Evolutionary conservation across 805 yeast species (phyloP), one percentile per base, ranked within the genome.

Genomic region (Cyberlindnera sargentensis): DNA sequence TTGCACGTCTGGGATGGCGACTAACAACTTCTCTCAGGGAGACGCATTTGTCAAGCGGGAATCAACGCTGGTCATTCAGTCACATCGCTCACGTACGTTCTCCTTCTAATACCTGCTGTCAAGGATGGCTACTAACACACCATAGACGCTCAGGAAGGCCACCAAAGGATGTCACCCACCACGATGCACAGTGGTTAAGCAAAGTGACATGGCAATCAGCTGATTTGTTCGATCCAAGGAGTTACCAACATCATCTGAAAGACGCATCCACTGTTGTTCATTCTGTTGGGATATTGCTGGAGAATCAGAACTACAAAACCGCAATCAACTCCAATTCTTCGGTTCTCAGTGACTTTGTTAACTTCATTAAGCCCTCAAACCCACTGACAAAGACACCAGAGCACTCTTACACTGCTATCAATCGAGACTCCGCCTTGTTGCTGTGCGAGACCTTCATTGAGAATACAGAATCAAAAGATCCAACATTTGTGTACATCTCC

Each of bases 261-360:
- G 71, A 71, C 32, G 75, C 80, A 1, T 68, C 73, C 39, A 78
- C 84, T 2, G 91, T 89, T 3, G 91, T 90, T 10, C 96, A 89
- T 59, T 75, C 93, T 0, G 68, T 89, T 42, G 98, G 98, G 0
- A 72, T 85, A 3, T 61, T 89, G 6, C 64, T 87, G 34, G 93
- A 84, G 48, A 77, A 84, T 52, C 72, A 70, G 45, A 67, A 73
- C 31, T 90, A 90, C 63, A 90, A 90, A 61, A 63, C 69, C 36
- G 57, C 72, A 3, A 34, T 68, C 69, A 57, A 56, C 31, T 50
- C 56, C 2, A 58, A 54, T 43, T 45, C 50, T 15, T 47, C 49
- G 23, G 36, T 59, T 1, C 40, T 66, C 8, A 50, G 47, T 51
- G 75, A 57, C 57, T 69, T 66, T 53, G 60, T 61, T 56, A 63